Conservation (phyloP, 2,329 filamentous ascomycete genomes). For the Penicillium palitans region DNA sequence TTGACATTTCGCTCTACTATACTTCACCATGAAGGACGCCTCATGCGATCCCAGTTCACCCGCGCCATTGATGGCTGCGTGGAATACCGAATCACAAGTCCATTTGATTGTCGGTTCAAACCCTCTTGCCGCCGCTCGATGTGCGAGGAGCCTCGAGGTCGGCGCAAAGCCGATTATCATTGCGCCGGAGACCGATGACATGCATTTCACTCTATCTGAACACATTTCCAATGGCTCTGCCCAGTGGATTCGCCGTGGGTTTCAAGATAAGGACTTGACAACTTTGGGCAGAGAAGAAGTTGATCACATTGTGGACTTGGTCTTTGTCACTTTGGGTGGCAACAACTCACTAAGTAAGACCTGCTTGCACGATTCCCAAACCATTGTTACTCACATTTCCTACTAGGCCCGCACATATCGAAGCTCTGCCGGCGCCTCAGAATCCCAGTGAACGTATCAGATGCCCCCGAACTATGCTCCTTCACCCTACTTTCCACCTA, state of each 20-base stretch:
- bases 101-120: slow-evolving; percentile 87
- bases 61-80: slow-evolving; percentile 42
- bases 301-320: slow-evolving; percentile 76
- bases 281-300: slow-evolving; percentile 79
- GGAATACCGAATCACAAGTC: slow-evolving; percentile 49
- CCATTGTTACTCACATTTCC: slow-evolving; percentile 34
- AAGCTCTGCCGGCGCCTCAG: slow-evolving; percentile 72
- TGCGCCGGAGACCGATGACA: slow-evolving; percentile 62
- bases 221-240: slow-evolving; percentile 46
- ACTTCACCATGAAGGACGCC: slow-evolving; percentile 36
- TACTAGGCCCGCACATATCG: slow-evolving; percentile 65
- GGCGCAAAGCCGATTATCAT: slow-evolving; percentile 81
- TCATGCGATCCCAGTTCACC: slow-evolving; percentile 23
- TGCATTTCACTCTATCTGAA: slow-evolving; percentile 58
- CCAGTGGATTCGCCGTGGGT: slow-evolving; percentile 51
- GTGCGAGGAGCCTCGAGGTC: slow-evolving; percentile 73
- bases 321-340: slow-evolving; percentile 73
- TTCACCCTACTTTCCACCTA: slow-evolving; percentile 89
- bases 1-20: slow-evolving; percentile 15
- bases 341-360: slow-evolving; percentile 52
- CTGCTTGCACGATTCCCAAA: slow-evolving; percentile 26
- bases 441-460: slow-evolving; percentile 90
- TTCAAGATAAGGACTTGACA: slow-evolving; percentile 70
- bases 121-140: slow-evolving; percentile 81
- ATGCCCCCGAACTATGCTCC: slow-evolving; percentile 81